phyloP scores from a whole-genome alignment of 192 early-diverging fungal species.

The Fimicolochytrium jonesii region DNA sequence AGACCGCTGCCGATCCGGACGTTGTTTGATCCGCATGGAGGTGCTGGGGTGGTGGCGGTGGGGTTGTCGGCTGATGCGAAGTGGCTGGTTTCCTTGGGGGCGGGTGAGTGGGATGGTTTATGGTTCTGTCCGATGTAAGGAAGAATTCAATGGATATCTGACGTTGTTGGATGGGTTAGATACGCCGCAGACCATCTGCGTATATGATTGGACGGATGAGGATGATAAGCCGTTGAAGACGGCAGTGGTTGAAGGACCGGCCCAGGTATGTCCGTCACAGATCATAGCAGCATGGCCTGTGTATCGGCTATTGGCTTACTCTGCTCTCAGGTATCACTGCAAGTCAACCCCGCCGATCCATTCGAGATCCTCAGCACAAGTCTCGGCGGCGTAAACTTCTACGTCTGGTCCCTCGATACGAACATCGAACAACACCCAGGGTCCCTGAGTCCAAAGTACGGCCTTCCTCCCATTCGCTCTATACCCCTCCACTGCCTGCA shows the following conservation, averaged over 20 bases:
- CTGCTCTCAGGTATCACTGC: slow-evolving; percentile 32
- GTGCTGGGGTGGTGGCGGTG: slow-evolving; percentile 36
- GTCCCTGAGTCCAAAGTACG: slow-evolving; percentile 43
- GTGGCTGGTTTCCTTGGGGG: slow-evolving; percentile 52
- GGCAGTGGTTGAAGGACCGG: slow-evolving; percentile 35
- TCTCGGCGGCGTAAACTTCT: slow-evolving; percentile 39
- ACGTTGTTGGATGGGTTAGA: slow-evolving; percentile 13
- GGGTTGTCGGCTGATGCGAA: slow-evolving; percentile 45
- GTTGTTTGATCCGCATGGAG: slow-evolving; percentile 50
- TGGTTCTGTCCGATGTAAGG: no score
- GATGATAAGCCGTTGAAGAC: slow-evolving; percentile 31
- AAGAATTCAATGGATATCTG: no score
- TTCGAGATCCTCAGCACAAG: slow-evolving; percentile 49
- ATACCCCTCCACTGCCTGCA: background rate
- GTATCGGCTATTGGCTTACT: background rate
- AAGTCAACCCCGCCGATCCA: slow-evolving; percentile 44
- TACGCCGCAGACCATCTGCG: slow-evolving; percentile 35
- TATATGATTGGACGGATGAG: slow-evolving; percentile 57
- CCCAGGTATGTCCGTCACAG: slow-evolving; percentile 34
- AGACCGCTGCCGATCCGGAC: slow-evolving; percentile 53
- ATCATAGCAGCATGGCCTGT: background rate
- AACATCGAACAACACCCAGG: slow-evolving; percentile 41
- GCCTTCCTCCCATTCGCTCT: background rate
- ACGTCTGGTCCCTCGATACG: slow-evolving; percentile 26
- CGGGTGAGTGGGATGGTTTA: no score